These are phyloP conservation scores for Euphorbia peplus DNA, from an alignment of 345 rosid genomes.

Conservation along the genomic window DNA sequence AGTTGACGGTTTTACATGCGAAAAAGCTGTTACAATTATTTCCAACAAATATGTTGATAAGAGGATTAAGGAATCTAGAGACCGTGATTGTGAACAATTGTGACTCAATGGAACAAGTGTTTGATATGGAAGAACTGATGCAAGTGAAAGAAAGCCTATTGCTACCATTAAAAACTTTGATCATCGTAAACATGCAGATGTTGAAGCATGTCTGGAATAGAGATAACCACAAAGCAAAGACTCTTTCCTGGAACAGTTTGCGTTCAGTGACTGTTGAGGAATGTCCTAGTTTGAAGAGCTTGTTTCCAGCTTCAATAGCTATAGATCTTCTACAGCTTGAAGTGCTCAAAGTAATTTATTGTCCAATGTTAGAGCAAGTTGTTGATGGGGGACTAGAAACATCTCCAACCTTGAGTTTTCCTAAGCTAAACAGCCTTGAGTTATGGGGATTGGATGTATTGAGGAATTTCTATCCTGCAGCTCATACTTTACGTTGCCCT, in stretches of 20 bases:
- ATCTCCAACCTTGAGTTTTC: slow-evolving; percentile 10
- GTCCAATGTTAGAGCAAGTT: slow-evolving; percentile 12
- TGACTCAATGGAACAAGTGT: slow-evolving; percentile 11
- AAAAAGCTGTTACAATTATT: slow-evolving; percentile 8
- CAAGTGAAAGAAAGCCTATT: not conserved
- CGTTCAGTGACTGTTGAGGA: not conserved
- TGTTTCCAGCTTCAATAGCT: slow-evolving; percentile 22
- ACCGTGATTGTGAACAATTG: not conserved
- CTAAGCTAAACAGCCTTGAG: not conserved
- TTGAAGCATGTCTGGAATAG: slow-evolving; percentile 16
- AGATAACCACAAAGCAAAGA: not conserved
- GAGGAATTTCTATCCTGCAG: slow-evolving; percentile 10
- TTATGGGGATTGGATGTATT: not conserved
- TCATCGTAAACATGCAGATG: not conserved
- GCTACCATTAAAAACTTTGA: not conserved
- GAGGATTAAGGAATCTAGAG: not conserved
- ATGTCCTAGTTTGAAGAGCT: slow-evolving; percentile 1
- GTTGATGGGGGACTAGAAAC: slow-evolving; percentile 9
- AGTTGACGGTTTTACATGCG: no score
- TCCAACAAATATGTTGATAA: slow-evolving; percentile 8
- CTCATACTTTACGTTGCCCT: slow-evolving; percentile 15
- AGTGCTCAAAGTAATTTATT: not conserved
- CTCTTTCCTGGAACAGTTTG: not conserved
- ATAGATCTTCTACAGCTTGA: slow-evolving; percentile 10
- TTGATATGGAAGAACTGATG: slow-evolving; percentile 7